A percentile compares a stretch with the other conserved stretches of the same genome.
Conservation (phyloP, 202 grass and related monocot genomes). For the Zizania palustris region DNA sequence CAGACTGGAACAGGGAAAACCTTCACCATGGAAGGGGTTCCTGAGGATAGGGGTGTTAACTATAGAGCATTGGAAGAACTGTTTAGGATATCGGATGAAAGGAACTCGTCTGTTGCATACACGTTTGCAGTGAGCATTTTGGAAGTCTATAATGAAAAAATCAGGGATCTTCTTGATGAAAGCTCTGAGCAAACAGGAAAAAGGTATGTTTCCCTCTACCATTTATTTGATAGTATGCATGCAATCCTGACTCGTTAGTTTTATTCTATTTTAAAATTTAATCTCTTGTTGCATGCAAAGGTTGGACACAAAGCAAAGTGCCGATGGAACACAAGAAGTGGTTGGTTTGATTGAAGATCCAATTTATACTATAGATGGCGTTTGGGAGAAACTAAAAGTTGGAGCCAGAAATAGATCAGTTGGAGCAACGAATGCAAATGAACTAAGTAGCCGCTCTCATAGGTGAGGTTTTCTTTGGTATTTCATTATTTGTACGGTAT, state of each 20-base stretch:
- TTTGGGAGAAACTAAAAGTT: slow-evolving; percentile 79
- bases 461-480: slow-evolving; percentile 41
- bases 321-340: slow-evolving; percentile 85
- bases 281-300: slow-evolving; percentile 54
- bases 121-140: slow-evolving; percentile 82
- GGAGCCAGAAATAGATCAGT: slow-evolving; percentile 86
- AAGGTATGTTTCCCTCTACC: slow-evolving; percentile 50
- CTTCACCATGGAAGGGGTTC: slow-evolving; percentile 94
- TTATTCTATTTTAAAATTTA: slow-evolving; percentile 1
- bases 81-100: slow-evolving; percentile 57
- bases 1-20: slow-evolving; percentile 95
- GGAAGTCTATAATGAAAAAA: slow-evolving; percentile 96
- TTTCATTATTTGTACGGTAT: slow-evolving; percentile 13
- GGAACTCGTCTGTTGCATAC: slow-evolving; percentile 53
- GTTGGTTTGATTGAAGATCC: slow-evolving; percentile 74
- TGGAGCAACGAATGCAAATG: slow-evolving; percentile 83
- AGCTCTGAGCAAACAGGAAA: slow-evolving; percentile 59
- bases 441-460: slow-evolving; percentile 95
- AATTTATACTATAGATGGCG: slow-evolving; percentile 62
- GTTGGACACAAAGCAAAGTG: slow-evolving; percentile 86
- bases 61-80: slow-evolving; percentile 93
- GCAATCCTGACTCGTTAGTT: slow-evolving; percentile 28
- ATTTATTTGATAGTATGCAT: slow-evolving; percentile 6
- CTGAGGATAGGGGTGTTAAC: slow-evolving; percentile 87
- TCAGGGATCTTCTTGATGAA: slow-evolving; percentile 80